Evolutionary conservation across 164 flowering plant species (phyloP).

Genomic region (Tetracentron sinense): DNA sequence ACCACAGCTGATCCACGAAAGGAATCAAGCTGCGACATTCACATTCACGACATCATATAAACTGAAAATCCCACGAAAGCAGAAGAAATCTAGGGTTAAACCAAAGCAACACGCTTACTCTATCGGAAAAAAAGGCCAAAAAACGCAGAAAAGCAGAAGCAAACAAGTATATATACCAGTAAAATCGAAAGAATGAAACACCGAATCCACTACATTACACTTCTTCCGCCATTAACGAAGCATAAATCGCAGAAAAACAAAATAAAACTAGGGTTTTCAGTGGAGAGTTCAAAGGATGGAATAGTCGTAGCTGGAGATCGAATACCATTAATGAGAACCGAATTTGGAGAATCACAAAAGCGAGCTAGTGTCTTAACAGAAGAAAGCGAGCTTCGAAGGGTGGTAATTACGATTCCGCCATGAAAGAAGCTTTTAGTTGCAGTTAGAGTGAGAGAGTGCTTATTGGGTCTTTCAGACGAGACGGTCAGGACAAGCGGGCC

Average conservation of each 20-base stretch:
- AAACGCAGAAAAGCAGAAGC: background rate
- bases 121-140: background rate
- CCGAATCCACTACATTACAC: constrained; percentile 3
- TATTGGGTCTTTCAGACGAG: background rate
- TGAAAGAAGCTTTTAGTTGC: constrained; percentile 15
- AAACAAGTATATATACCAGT: background rate
- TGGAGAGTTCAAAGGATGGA: background rate
- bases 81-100: too few relatives aligned
- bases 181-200: background rate
- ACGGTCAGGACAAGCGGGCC: constrained; percentile 14
- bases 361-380: background rate
- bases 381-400: background rate
- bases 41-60: constrained; percentile 3
- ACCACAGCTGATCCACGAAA: constrained; percentile 28
- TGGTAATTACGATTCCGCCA: constrained; percentile 9
- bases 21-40: constrained; percentile 20
- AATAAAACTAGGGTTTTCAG: constrained; percentile 2
- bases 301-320: background rate
- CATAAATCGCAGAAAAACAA: background rate
- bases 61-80: background rate
- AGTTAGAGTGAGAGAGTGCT: constrained; percentile 5
- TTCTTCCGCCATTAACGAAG: background rate
- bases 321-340: background rate
- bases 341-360: background rate
- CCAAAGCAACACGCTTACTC: background rate